Evolutionary conservation across 2,329 filamentous ascomycete species (phyloP).

Genomic region (Chaetomiaceae sp.): DNA sequence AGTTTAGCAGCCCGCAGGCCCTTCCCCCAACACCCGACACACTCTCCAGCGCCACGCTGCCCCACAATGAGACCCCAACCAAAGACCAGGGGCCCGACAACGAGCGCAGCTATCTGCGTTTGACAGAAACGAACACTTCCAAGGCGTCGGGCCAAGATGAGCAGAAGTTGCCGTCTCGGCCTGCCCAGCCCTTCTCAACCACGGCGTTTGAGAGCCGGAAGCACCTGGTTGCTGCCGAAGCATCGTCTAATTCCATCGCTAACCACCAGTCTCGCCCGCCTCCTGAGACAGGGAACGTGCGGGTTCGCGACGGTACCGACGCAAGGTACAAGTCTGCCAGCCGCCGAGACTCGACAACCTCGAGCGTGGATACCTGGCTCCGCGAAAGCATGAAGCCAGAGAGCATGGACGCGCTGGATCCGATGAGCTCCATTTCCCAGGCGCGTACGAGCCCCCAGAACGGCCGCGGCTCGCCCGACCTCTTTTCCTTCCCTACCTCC

Average conservation of each 20-base stretch:
- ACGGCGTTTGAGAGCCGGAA: slow-evolving; percentile 33
- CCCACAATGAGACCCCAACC: slow-evolving; percentile 45
- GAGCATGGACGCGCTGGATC: slow-evolving; percentile 23
- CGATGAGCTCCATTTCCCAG: slow-evolving; percentile 26
- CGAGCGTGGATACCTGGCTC: slow-evolving; percentile 56
- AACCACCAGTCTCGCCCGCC: slow-evolving; percentile 43
- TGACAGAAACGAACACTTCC: slow-evolving; percentile 31
- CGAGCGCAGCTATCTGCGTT: slow-evolving; percentile 32
- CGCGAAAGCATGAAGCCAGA: slow-evolving; percentile 47
- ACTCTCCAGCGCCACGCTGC: slow-evolving; percentile 52
- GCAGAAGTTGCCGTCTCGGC: background rate
- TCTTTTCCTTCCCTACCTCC: slow-evolving; percentile 49
- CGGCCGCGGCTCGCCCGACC: slow-evolving; percentile 43
- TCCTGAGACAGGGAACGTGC: slow-evolving; percentile 39
- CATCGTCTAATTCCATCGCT: too few relatives aligned
- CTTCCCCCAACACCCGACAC: slow-evolving; percentile 58
- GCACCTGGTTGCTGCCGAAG: too few relatives aligned
- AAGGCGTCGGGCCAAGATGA: slow-evolving; percentile 25
- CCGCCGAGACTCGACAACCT: slow-evolving; percentile 42
- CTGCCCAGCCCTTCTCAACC: slow-evolving; percentile 30
- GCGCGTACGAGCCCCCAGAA: slow-evolving; percentile 13
- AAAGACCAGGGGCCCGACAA: slow-evolving; percentile 29
- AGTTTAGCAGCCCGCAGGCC: slow-evolving; percentile 37
- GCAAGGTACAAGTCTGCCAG: slow-evolving; percentile 39
- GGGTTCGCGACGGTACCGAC: slow-evolving; percentile 40